A percentile compares a stretch with the other conserved stretches of the same genome.
Evolutionary conservation across 2,329 filamentous ascomycete species (phyloP).

Genomic region (Neophaeococcomyces aloes): DNA sequence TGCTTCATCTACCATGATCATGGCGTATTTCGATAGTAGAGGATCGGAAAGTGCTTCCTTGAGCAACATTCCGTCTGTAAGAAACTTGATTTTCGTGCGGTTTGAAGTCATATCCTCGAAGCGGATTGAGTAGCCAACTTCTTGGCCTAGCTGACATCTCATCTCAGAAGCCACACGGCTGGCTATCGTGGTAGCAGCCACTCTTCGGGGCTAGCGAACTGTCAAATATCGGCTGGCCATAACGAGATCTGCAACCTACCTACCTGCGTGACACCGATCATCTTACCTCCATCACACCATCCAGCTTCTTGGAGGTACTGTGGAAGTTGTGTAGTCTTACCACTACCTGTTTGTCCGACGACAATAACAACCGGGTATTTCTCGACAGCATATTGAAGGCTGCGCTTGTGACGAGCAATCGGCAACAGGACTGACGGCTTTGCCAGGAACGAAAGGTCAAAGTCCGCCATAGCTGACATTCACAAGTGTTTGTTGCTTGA

Average conservation of each 20-base stretch:
- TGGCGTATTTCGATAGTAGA: slow-evolving; percentile 76
- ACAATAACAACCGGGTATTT: slow-evolving; percentile 76
- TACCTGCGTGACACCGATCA: slow-evolving; percentile 85
- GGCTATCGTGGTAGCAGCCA: slow-evolving; percentile 85
- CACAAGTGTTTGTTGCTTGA: not conserved
- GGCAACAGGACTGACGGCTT: slow-evolving; percentile 76
- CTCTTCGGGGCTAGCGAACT: slow-evolving; percentile 60
- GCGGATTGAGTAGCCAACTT: slow-evolving; percentile 83
- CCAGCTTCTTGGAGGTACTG: slow-evolving; percentile 81
- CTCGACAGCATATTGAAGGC: slow-evolving; percentile 76
- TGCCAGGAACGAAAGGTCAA: slow-evolving; percentile 51
- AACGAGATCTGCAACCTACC: slow-evolving; percentile 26
- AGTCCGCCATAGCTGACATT: slow-evolving; percentile 31
- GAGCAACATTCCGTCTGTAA: slow-evolving; percentile 86
- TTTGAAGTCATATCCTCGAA: slow-evolving; percentile 86
- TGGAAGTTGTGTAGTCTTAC: slow-evolving; percentile 91
- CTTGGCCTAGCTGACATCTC: slow-evolving; percentile 73
- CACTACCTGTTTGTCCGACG: slow-evolving; percentile 86
- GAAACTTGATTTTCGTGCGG: slow-evolving; percentile 80
- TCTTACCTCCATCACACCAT: slow-evolving; percentile 75
- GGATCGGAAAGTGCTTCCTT: slow-evolving; percentile 90
- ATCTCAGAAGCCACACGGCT: slow-evolving; percentile 81
- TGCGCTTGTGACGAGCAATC: slow-evolving; percentile 71
- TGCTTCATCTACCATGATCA: slow-evolving; percentile 96
- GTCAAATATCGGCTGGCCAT: slow-evolving; percentile 11